Evolutionary conservation across 306 rosid species (phyloP).

Genomic region (Notholithocarpus densiflorus): DNA sequence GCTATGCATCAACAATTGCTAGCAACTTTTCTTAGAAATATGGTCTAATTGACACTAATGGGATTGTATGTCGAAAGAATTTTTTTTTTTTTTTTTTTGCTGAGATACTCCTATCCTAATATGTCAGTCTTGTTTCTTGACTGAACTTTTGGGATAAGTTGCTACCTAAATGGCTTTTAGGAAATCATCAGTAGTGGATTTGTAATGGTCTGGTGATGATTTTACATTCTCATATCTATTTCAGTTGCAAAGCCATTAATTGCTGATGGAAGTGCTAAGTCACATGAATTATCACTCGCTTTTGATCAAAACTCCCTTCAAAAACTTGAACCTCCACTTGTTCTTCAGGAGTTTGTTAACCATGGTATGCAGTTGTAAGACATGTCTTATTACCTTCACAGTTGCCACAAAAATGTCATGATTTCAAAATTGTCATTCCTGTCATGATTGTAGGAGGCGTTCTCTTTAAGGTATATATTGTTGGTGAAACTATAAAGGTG

Average conservation of each 20-base stretch:
- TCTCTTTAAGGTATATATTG: slow-evolving; percentile 84
- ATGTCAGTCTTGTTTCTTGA: slow-evolving; percentile 11
- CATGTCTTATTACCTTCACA: slow-evolving; percentile 6
- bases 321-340: slow-evolving; percentile 88
- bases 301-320: slow-evolving; percentile 73
- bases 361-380: slow-evolving; percentile 55
- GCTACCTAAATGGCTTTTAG: background rate
- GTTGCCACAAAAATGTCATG: background rate
- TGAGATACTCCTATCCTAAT: slow-evolving; percentile 25
- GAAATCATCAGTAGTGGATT: background rate
- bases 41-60: background rate
- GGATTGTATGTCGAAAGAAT: background rate
- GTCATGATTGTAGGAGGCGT: slow-evolving; percentile 65
- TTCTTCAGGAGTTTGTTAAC: slow-evolving; percentile 90
- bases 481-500: slow-evolving; percentile 92
- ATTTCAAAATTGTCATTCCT: slow-evolving; percentile 12
- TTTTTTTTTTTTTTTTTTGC: background rate
- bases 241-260: slow-evolving; percentile 94
- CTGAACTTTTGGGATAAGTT: slow-evolving; percentile 6
- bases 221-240: slow-evolving; percentile 24
- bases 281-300: slow-evolving; percentile 85
- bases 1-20: background rate
- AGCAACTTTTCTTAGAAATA: background rate
- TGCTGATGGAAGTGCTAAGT: slow-evolving; percentile 88
- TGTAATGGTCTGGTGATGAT: slow-evolving; percentile 1